Evolutionary conservation across 768 basidiomycete species (phyloP).

Genomic region (Pulveroboletus ravenelii): DNA sequence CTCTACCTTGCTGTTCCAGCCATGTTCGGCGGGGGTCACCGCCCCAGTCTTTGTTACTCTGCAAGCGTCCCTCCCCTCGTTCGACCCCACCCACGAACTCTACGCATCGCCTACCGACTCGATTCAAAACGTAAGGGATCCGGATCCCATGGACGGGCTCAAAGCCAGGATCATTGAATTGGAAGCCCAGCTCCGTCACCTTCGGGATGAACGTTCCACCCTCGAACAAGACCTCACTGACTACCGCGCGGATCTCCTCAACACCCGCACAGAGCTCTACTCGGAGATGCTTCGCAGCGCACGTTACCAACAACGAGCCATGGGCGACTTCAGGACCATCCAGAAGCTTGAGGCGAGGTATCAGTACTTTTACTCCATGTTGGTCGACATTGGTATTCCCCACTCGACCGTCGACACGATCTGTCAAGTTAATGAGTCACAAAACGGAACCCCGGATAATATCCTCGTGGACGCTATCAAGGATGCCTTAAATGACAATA

Average conservation of each 20-base stretch:
- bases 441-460: constrained; percentile 36
- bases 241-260: constrained; percentile 25
- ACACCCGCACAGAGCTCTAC: constrained; percentile 26
- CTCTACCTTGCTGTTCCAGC: constrained; percentile 14
- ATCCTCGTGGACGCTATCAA: constrained; percentile 42
- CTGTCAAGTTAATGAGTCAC: constrained; percentile 17
- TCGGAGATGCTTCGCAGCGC: constrained; percentile 26
- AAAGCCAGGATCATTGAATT: constrained; percentile 8
- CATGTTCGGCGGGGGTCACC: background rate
- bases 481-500: constrained; percentile 36
- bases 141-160: background rate
- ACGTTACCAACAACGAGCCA: constrained; percentile 22
- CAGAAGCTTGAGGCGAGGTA: constrained; percentile 25
- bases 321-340: constrained; percentile 23
- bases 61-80: constrained; percentile 19
- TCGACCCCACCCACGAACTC: constrained; percentile 23
- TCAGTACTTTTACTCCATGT: constrained; percentile 21
- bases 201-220: constrained; percentile 13
- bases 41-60: constrained; percentile 25
- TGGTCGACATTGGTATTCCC: constrained; percentile 28
- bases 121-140: background rate
- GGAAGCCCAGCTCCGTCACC: constrained; percentile 9
- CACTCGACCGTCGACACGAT: constrained; percentile 20
- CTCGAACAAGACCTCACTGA: constrained; percentile 28
- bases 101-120: constrained; percentile 5